Evolutionary conservation across 108 stramenopile genomes (phyloP).

Genomic region (Nannochloropsis salina): DNA sequence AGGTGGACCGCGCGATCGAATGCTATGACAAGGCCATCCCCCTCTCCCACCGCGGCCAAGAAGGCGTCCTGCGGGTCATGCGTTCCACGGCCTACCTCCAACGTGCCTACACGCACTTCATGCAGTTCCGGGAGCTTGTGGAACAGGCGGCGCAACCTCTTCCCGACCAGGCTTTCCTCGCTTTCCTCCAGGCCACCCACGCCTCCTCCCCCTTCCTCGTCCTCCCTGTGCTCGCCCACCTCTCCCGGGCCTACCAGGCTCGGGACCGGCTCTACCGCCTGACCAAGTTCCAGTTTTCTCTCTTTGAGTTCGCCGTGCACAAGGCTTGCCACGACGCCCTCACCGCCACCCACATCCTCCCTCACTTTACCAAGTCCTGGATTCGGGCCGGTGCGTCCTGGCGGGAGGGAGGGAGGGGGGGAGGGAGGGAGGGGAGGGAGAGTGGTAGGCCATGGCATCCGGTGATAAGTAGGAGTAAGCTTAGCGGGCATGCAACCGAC

Average conservation of each 20-base stretch:
- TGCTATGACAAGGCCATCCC: conserved; percentile 54
- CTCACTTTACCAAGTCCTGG: conserved; percentile 45
- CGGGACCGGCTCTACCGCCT: conserved; percentile 33
- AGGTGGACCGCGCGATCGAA: conserved; percentile 48
- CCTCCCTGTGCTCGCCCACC: conserved; percentile 1
- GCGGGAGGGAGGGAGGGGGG: background rate
- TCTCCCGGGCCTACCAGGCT: conserved; percentile 26
- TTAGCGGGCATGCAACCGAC: background rate
- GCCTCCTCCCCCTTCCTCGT: conserved; percentile 13
- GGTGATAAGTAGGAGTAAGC: no score
- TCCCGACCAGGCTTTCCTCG: background rate
- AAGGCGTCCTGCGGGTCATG: conserved; percentile 51
- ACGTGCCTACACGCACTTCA: conserved; percentile 46
- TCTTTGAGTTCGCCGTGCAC: conserved; percentile 44
- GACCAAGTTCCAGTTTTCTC: conserved; percentile 35
- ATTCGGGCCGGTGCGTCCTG: conserved; percentile 30
- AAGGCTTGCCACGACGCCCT: conserved; percentile 44
- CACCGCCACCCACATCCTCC: conserved; percentile 39
- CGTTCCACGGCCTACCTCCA: conserved; percentile 52
- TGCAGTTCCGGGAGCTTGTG: background rate
- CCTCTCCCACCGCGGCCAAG: conserved; percentile 48
- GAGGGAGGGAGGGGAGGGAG: background rate
- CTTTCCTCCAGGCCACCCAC: background rate
- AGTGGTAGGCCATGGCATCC: no score
- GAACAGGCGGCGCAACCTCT: conserved; percentile 3